phyloP scores from a whole-genome alignment of 2,329 filamentous ascomycete species.

The Samsoniella hepiali region DNA sequence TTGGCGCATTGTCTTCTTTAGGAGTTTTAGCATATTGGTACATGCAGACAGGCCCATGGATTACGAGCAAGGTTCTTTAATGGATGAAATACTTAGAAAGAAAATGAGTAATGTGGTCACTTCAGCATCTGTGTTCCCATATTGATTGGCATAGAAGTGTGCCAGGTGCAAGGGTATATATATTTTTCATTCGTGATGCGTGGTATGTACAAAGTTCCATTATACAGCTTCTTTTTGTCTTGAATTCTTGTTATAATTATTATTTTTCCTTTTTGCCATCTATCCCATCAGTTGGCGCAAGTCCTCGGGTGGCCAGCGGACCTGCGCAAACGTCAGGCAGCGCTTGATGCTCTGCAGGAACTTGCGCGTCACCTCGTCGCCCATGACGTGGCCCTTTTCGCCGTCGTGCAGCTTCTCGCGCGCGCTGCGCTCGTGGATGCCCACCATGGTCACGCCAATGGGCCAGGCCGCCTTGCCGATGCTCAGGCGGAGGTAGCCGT shows the following conservation, averaged over 20 bases:
- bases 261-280: constrained; percentile 23
- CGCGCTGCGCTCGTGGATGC: constrained; percentile 95
- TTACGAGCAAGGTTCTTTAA: not conserved
- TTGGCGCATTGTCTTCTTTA: not conserved
- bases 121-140: not conserved
- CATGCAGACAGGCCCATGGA: not conserved
- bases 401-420: constrained; percentile 91
- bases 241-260: not conserved
- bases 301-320: constrained; percentile 92
- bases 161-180: constrained; percentile 3
- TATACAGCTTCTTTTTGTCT: not conserved
- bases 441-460: constrained; percentile 99
- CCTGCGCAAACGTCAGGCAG: constrained; percentile 93
- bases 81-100: not conserved
- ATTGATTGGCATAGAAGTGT: not conserved
- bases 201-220: not conserved
- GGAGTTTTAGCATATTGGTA: not conserved
- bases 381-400: constrained; percentile 91
- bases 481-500: constrained; percentile 86
- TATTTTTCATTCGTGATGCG: not conserved
- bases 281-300: constrained; percentile 91
- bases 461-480: constrained; percentile 98
- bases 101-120: not conserved
- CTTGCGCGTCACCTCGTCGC: constrained; percentile 92
- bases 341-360: constrained; percentile 97